Conservation (phyloP, 257 asterid genomes). For the Marsdenia floribunda region DNA sequence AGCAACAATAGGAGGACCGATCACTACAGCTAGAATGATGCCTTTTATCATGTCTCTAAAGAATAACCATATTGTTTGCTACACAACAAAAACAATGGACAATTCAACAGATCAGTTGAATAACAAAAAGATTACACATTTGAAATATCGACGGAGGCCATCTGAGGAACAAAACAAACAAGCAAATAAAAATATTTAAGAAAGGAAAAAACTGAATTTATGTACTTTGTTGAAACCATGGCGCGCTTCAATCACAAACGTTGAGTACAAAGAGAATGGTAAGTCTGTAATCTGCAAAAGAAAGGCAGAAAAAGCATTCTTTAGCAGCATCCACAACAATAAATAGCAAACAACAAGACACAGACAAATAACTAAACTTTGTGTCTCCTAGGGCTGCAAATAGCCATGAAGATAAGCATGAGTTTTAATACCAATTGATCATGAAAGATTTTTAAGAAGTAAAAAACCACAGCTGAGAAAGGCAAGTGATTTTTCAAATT, state of each 20-base stretch:
- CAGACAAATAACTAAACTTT: neutral
- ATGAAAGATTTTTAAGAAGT: neutral
- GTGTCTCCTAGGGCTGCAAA: neutral
- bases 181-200: constrained; percentile 6
- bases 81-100: constrained; percentile 17
- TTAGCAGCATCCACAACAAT: neutral
- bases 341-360: neutral
- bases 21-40: constrained; percentile 48
- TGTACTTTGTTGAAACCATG: constrained; percentile 69
- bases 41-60: constrained; percentile 90
- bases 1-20: constrained; percentile 97
- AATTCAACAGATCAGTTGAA: constrained; percentile 3
- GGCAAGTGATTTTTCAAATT: neutral
- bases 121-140: neutral
- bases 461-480: neutral
- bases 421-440: neutral
- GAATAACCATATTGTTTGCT: constrained; percentile 92
- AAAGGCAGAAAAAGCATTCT: neutral
- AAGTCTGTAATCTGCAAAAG: constrained; percentile 76
- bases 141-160: neutral
- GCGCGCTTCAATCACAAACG: constrained; percentile 90
- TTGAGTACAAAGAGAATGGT: constrained; percentile 90
- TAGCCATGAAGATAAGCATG: neutral
- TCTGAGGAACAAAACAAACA: neutral
- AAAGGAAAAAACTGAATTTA: constrained; percentile 9